A percentile compares a stretch with the other conserved stretches of the same genome.
phyloP scores from a whole-genome alignment of 257 asterid genomes.

The Fraxinus americana region DNA sequence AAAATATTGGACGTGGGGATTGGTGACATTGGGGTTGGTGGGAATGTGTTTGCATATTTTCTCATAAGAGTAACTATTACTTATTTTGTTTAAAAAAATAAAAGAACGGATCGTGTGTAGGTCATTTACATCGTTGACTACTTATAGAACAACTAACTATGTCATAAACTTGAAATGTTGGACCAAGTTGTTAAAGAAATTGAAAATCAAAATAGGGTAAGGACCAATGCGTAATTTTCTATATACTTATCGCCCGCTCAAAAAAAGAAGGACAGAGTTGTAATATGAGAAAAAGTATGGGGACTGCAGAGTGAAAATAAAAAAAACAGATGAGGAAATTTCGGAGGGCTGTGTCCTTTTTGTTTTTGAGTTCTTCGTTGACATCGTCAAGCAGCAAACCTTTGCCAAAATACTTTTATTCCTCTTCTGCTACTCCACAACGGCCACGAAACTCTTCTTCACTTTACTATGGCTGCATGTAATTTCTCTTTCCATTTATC shows the following conservation, averaged over 20 bases:
- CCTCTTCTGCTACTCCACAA: slow-evolving; percentile 17
- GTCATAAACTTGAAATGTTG: no score
- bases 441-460: slow-evolving; percentile 10
- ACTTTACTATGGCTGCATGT: slow-evolving; percentile 40
- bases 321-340: background rate
- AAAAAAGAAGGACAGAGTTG: background rate
- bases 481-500: slow-evolving; percentile 7
- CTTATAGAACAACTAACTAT: no score
- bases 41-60: no score
- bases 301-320: background rate
- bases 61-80: no score
- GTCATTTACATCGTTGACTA: no score
- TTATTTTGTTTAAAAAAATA: no score
- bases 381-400: background rate
- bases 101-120: no score
- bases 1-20: no score
- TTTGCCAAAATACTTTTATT: slow-evolving; percentile 18
- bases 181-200: no score
- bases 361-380: background rate
- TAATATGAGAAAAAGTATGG: background rate
- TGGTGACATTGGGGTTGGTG: no score
- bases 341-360: background rate
- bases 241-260: background rate
- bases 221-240: background rate
- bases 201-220: no score